Evolutionary conservation across 176 grass and related monocot species (phyloP).

Genomic region (Canna indica): DNA sequence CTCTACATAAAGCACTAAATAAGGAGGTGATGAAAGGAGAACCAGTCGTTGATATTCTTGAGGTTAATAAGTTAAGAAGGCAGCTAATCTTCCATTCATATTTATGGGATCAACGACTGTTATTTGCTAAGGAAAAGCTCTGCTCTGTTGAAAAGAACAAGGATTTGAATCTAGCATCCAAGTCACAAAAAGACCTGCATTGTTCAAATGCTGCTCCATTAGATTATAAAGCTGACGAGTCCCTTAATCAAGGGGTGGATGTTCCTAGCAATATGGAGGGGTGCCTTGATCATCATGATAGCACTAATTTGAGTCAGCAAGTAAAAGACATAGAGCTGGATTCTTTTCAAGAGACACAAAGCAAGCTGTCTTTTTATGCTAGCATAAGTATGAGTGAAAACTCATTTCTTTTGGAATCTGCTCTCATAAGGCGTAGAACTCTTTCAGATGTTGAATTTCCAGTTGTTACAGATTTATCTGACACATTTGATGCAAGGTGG

Average conservation of each 20-base stretch:
- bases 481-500: conserved; percentile 84
- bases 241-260: conserved; percentile 26
- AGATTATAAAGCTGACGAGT: conserved; percentile 30
- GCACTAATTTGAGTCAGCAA: conserved; percentile 20
- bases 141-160: conserved; percentile 33
- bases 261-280: conserved; percentile 16
- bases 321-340: conserved; percentile 31
- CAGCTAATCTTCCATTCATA: conserved; percentile 81
- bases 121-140: conserved; percentile 37
- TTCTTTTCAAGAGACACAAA: conserved; percentile 32
- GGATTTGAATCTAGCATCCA: conserved; percentile 29
- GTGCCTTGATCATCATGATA: conserved; percentile 24
- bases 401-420: conserved; percentile 37
- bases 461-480: conserved; percentile 49
- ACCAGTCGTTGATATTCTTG: conserved; percentile 63
- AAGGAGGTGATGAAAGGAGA: conserved; percentile 54
- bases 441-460: conserved; percentile 88
- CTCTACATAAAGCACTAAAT: conserved; percentile 61
- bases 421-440: conserved; percentile 58
- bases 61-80: conserved; percentile 82
- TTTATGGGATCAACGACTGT: conserved; percentile 71
- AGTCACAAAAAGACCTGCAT: conserved; percentile 35
- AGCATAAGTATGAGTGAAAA: conserved; percentile 50
- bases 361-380: conserved; percentile 37
- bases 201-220: conserved; percentile 22